These are phyloP conservation scores for Przewalskia tangutica DNA, from an alignment of 257 asterid genomes.

Conservation along the genomic window DNA sequence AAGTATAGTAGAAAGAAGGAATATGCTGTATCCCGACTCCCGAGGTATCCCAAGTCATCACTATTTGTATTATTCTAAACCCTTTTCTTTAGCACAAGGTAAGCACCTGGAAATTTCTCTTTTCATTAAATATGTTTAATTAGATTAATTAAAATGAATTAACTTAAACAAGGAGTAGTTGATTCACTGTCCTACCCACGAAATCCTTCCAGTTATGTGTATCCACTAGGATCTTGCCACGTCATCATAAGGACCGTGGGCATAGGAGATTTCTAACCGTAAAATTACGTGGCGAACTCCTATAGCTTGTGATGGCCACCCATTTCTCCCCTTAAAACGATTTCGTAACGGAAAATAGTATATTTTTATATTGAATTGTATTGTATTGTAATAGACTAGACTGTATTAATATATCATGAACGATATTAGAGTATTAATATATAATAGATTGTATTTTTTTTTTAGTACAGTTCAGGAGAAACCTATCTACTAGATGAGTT, in stretches of 20 bases:
- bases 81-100: constrained; percentile 9
- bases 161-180: background rate
- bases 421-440: too few relatives aligned
- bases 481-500: too few relatives aligned
- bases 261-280: background rate
- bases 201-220: too few relatives aligned
- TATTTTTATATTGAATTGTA: too few relatives aligned
- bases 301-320: background rate
- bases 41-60: constrained; percentile 11
- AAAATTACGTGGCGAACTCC: background rate
- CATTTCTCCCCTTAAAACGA: background rate
- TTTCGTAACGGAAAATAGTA: too few relatives aligned
- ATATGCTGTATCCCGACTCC: constrained; percentile 18
- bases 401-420: too few relatives aligned
- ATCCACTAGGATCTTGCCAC: background rate
- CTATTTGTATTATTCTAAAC: background rate
- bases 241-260: background rate
- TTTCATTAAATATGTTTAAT: background rate
- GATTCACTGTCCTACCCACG: background rate
- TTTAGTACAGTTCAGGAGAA: too few relatives aligned
- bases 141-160: background rate
- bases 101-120: constrained; percentile 29
- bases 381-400: too few relatives aligned
- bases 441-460: too few relatives aligned
- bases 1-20: constrained; percentile 8